Evolutionary conservation across 139 green algal species (phyloP), one percentile per base, ranked within the genome.

Genomic region (Coelastrella sp.): DNA sequence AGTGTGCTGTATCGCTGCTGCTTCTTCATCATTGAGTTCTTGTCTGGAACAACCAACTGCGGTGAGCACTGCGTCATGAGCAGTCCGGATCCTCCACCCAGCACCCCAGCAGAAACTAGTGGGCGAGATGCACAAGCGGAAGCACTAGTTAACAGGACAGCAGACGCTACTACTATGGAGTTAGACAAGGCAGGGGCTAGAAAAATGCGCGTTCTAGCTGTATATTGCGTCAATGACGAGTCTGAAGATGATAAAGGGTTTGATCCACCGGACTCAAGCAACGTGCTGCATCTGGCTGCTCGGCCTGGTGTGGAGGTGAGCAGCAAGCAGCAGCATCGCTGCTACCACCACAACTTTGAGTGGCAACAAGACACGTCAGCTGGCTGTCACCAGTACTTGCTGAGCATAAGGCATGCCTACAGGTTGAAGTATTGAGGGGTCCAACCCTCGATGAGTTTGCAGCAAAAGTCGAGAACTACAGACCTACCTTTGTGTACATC

Each of bases 401-500:
- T 14, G 59, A 22, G 63, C 63, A 12, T 63, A 7, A 22, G 35
- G 35, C 35, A 49, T 49, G 1, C 35, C 8, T 85, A 24, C 82
- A 97, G 95, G 93, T 97, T 19, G 91, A 91, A 20, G 17, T 95
- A 6, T 73, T 96, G 72, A 35, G 72, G 7, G 78, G 92, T 49
- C 93, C 93, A 8, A 93, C 70, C 6, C 78, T 95, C 27, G 65
- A 91, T 24, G 89, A 96, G 76, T 91, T 96, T 49, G 59, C 84
- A 22, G 70, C 80, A 4, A 66, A 89, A n/a, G 59, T 96, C 9
- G 60, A 91, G 49, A 79, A 70, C 6, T 92, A 89, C 72, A 87
- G 87, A 15, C 95, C 95, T 7, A 94, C 93, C 60, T 78, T 96
- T 56, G 58, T 97, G 20, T 97, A 97, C 86, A 87, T 94, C 12